Evolutionary conservation across 192 early-diverging fungal species (phyloP).

Genomic region (Mortierella alpina): DNA sequence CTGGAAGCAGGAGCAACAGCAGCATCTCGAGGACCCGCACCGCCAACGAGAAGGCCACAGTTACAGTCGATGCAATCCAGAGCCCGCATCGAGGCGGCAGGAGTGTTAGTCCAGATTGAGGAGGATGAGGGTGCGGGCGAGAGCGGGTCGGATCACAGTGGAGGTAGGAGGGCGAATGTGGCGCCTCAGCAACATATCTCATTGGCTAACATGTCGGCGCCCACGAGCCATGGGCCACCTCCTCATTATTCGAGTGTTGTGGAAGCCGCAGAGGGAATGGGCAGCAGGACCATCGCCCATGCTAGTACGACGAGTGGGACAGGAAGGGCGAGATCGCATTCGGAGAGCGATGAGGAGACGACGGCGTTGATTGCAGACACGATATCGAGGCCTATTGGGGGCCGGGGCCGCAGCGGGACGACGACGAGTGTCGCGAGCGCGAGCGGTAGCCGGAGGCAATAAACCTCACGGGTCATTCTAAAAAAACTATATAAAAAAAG

Average conservation of each 20-base stretch:
- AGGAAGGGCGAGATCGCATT: background rate
- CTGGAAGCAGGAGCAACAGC: conserved; percentile 49
- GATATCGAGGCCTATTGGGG: conserved; percentile 23
- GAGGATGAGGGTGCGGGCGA: conserved; percentile 7
- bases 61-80: conserved; percentile 42
- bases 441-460: conserved; percentile 13
- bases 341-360: conserved; percentile 35
- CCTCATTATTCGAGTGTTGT: conserved; percentile 33
- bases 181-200: conserved; percentile 27
- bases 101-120: conserved; percentile 36
- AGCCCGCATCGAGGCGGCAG: conserved; percentile 37
- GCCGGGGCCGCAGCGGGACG: conserved; percentile 29
- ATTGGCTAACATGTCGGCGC: conserved; percentile 32
- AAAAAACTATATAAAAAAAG: too few species aligned
- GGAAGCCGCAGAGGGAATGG: too few species aligned
- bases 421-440: conserved; percentile 24
- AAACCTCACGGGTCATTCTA: too few species aligned
- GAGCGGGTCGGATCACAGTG: background rate
- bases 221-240: background rate
- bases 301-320: background rate
- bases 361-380: conserved; percentile 36
- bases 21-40: conserved; percentile 9
- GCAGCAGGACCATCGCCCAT: too few species aligned
- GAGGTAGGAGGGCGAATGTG: background rate
- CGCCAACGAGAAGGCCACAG: conserved; percentile 14